Base-by-base conservation (phyloP, 345 rosid genomes). In the Citrus australasica region DNA sequence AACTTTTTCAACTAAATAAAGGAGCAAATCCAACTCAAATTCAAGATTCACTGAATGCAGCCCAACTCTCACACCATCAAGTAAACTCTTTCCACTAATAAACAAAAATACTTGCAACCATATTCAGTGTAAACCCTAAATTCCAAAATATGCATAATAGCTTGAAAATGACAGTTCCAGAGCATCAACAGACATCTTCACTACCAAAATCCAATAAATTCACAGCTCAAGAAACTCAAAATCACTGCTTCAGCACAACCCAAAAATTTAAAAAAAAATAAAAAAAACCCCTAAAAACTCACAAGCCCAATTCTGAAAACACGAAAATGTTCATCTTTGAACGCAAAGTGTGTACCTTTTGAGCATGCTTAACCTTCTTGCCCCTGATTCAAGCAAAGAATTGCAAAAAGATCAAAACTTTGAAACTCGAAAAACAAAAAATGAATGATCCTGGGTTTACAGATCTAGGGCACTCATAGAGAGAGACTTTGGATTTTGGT, bases 361-460 rank as follows among this genome's bases (percentile, higher is more conserved):
- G 75, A 33, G 38, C 71, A 77, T 58, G 80, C 51, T 75, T 69
- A 40, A 28, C 2, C 42, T 16, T 63, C 40, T 48, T 22, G 32
- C 48, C 63, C 72, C 51, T 60, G 55, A 42, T n/a, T 59, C 76
- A 68, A 59, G 73, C 55, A 16, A 73, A 33, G 27, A 79, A 73
- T 46, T 3, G 38, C 51, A 30, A 60, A 58, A 79, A 74, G 74
- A 58, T 59, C 66, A 76, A 53, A 80, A 35, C 76, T 61, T 58
- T 48, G 73, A 62, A 69, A 78, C 67, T n/a, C 24, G 7, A 25
- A 51, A 71, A 21, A 33, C 64, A 61, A 28, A 76, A 21, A 28
- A 69, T 13, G 74, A 85, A 71, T 71, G 84, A 83, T 82, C 86
- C 78, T 87, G 88, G 89, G 84, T 63, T 80, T 55, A 65, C 79